Evolutionary conservation across 352 stramenopile genomes (phyloP), one percentile per base, ranked within the genome.

Genomic region (Globisporangium acanthophoron): DNA sequence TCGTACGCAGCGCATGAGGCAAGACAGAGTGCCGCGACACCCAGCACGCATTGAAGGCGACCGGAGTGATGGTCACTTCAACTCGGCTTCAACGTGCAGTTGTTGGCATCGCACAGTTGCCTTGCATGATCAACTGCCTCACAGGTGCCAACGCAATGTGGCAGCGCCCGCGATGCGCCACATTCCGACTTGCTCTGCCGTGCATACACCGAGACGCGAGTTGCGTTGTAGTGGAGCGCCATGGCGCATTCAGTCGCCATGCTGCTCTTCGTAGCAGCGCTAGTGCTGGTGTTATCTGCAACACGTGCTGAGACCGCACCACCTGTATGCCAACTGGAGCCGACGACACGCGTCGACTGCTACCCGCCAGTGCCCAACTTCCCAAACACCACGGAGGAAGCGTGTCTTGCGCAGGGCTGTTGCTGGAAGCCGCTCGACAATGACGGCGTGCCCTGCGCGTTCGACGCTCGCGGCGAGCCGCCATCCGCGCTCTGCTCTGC

Each of bases 371-470:
- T 67, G 15, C 33, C 65, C 11, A 77, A 81, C 53, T 92, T 92
- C 55, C 83, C 78, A 7, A 81, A 79, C 39, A 71, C 67, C 33
- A 94, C 82, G 18, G 82, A 92, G 46, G 86, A 95, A 53, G 53
- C 80, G 20, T 96, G 86, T 72, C 57, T 85, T 24, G 86, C 84
- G 3, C 86, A 96, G 56, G 86, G 86, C 24, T 96, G 86, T 54
- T 93, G 82, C 78, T 94, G 82, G 82, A 72, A 89, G 48, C 67
- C 62, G 52, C 67, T 92, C 12, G 65, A 83, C 31, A 86, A 85
- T 33, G 60, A 59, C 46, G 73, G 71, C 20, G 35, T 88, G 7
- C 76, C 79, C 8, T 96, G 86, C 54, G 81, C 78, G 7, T 94
- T 89, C 66, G 75, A 76, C 7, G 58, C 44, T 0, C 44, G 70